phyloP scores from a whole-genome alignment of 306 rosid genomes.

The Nissolia schottii region DNA sequence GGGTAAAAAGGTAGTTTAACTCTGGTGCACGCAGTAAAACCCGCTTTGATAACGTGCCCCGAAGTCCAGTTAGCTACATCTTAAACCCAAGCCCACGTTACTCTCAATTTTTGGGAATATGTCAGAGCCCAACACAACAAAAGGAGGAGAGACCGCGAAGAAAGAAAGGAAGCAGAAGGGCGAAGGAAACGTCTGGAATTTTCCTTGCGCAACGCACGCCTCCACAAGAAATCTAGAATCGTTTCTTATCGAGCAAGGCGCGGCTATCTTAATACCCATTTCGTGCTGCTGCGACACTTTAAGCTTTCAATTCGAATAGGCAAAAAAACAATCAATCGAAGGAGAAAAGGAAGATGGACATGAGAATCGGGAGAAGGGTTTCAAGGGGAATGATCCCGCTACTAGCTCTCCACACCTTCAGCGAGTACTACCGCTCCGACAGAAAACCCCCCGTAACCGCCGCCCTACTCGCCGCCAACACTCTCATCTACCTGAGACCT shows the following conservation, averaged over 20 bases:
- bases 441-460: conserved; percentile 81
- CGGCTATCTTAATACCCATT: not conserved
- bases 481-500: conserved; percentile 72
- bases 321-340: not conserved
- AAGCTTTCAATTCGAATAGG: not conserved
- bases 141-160: not conserved
- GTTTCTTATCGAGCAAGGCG: conserved; percentile 25
- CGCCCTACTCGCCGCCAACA: conserved; percentile 71
- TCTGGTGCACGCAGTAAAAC: too few relatives aligned
- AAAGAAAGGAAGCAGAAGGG: not conserved
- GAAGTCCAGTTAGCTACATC: not conserved
- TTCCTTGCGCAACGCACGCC: not conserved
- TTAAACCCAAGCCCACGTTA: not conserved
- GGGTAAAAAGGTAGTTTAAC: too few relatives aligned
- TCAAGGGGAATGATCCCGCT: conserved; percentile 65
- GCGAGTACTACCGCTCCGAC: conserved; percentile 63
- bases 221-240: not conserved
- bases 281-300: not conserved
- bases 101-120: too few relatives aligned
- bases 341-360: conserved; percentile 40
- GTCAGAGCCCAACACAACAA: too few relatives aligned
- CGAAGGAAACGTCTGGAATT: conserved; percentile 30
- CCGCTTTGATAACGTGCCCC: not conserved
- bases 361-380: conserved; percentile 44
- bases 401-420: conserved; percentile 64